Evolutionary conservation across 2,329 filamentous ascomycete genomes (phyloP).

Genomic region (Xylaria sp.): DNA sequence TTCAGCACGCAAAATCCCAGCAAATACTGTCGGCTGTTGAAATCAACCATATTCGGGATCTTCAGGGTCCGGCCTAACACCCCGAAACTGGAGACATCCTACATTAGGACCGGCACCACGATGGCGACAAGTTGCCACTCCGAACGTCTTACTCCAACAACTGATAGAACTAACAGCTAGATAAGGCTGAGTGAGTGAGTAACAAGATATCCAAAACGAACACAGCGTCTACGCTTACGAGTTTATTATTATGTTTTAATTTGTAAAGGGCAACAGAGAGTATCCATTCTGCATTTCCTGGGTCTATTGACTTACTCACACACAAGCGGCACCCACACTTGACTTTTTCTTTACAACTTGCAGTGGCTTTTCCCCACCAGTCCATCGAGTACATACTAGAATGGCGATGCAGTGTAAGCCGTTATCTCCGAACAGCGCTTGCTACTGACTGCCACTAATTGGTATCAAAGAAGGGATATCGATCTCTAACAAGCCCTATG

Average conservation of each 20-base stretch:
- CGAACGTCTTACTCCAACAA: neutral
- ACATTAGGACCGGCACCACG: neutral
- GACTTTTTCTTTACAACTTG: neutral
- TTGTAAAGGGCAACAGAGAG: too few species aligned
- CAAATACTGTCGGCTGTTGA: neutral
- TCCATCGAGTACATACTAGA: neutral
- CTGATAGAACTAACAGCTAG: neutral
- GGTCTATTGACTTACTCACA: neutral
- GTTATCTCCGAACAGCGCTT: neutral
- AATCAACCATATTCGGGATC: slow-evolving; percentile 2
- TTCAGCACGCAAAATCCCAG: neutral
- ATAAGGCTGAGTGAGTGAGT: too few species aligned
- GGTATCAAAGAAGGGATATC: neutral
- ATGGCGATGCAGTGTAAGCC: neutral
- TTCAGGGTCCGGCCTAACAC: slow-evolving; percentile 10
- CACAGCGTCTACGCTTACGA: too few species aligned
- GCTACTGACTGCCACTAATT: neutral
- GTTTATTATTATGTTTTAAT: too few species aligned
- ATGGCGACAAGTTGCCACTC: neutral
- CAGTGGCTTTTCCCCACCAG: neutral
- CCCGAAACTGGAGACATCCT: neutral
- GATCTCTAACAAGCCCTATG: neutral
- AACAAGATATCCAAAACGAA: too few species aligned
- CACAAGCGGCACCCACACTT: neutral
- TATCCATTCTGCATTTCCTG: neutral